Base-by-base conservation (phyloP, 2,329 filamentous ascomycete species). In the Fusarium irregulare region DNA sequence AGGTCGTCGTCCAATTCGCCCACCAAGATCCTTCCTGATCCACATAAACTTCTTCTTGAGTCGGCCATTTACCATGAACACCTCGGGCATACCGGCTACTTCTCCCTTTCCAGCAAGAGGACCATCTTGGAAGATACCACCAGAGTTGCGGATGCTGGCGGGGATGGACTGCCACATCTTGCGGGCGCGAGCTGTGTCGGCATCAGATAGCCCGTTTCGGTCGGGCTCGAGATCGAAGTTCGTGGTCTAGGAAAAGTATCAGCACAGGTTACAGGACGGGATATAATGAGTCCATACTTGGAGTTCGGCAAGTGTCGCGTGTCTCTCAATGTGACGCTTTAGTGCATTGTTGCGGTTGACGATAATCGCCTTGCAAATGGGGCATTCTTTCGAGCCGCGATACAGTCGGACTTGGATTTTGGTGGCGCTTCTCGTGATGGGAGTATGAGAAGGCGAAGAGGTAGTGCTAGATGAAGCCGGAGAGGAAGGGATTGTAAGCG, bases 91-190 rank as follows among this genome's bases (percentile, higher is more conserved):
- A 0, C 67, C 67, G 0, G 47, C 12, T 13, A 55, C n/a, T 10
- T 37, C 30, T 6, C 67, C 63, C 3, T 68, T 41, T 14, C 41
- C 64, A 8, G 54, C 50, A 3, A 70, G 55, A 3, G 67, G 67
- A 0, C 67, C 67, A 1, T 46, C 30, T 4, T 28, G 14, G 11
- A 70, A 70, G 0, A 34, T 21, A 2, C 67, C 67, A 6, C 67
- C 67, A 0, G 25, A 20, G 7, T 48, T 34, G 2, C 67, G 67
- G 10, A 34, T 27, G 28, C 46, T 56, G 8, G 67, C 67, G 4
- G 67, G 67, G 1, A 62, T 51, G 0, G 67, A 70, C 10, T 50
- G 37, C 46, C 47, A 70, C 54, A 70, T 60, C 14, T 71, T 40
- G 25, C 53, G 50, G 0, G 59, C 67, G 32, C 46, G 50, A 20